phyloP scores from a whole-genome alignment of 2,329 filamentous ascomycete genomes.

The Aureobasidium sp. region DNA sequence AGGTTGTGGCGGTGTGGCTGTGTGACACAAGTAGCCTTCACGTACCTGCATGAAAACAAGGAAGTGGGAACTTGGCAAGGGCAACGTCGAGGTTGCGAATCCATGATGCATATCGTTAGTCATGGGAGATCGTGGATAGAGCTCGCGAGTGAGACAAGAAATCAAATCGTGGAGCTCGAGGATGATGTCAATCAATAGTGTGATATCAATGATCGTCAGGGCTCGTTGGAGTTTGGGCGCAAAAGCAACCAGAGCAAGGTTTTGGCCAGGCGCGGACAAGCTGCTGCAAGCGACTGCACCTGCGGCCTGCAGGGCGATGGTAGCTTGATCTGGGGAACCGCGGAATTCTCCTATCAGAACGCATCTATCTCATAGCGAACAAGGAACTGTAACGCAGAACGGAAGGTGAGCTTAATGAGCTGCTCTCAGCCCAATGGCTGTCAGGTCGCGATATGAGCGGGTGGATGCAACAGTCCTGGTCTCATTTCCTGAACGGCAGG shows the following conservation, averaged over 20 bases:
- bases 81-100: not conserved
- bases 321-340: not conserved
- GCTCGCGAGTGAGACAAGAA: not conserved
- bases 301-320: not conserved
- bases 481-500: not conserved
- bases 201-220: slow-evolving; percentile 10
- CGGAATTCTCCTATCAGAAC: not conserved
- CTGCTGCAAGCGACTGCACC: not conserved
- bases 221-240: not conserved
- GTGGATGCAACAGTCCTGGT: slow-evolving; percentile 6
- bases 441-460: not conserved
- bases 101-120: not conserved
- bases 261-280: not conserved
- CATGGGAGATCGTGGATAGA: not conserved
- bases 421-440: not conserved
- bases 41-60: slow-evolving; percentile 8
- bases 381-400: not conserved
- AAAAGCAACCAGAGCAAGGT: not conserved
- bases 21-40: not conserved
- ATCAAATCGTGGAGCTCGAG: not conserved
- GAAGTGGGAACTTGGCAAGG: not conserved
- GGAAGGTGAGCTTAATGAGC: not conserved
- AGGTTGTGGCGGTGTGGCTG: not conserved
- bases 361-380: not conserved
- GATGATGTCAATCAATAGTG: slow-evolving; percentile 1